Base-by-base conservation (phyloP, 352 stramenopile species). In the Elongisporangium prolatum region DNA sequence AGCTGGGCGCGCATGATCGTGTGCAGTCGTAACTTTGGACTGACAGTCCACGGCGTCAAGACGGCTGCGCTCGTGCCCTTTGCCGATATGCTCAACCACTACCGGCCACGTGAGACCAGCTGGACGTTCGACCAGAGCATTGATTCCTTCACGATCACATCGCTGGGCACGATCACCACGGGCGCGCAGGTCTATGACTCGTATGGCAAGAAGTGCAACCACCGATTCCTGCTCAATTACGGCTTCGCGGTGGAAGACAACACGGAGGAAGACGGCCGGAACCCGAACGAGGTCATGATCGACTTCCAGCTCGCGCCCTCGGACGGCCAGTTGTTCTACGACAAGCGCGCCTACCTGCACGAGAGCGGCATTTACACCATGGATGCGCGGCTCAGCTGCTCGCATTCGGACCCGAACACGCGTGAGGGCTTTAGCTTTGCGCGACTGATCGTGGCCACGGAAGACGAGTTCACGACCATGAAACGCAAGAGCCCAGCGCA, bases 121-220 rank as follows among this genome's bases (percentile, higher is more conserved):
- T 97, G 89, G 89, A 95, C 86, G 18, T 97, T 93, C 59, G 86
- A 95, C 63, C 76, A 92, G 59, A 80, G 75, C 44, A 79, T 93
- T 21, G 75, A 88, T 38, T 81, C 80, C 8, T 97, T 97, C 69
- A 95, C 87, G 24, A 96, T 97, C 66, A 97, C 88, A 55, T 92
- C 88, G 25, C 77, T 97, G 9, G 80, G 77, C 22, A 87, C 83
- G 17, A 92, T 94, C 60, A 73, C 72, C 34, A 61, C 72, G 0
- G 87, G 89, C 11, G 77, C 88, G 24, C 96, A 99, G 72, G 97
- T 99, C 8, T 99, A 99, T 72, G 98, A 99, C 74, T 98, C 87
- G 51, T 99, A 99, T 73, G 98, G 98, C 22, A 98, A 99, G 78
- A 99, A 99, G 75, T 99, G 97, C 80, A 99, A 99, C 81, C 97